Percentiles rank a stretch among this genome's conserved stretches.
Conservation (phyloP, 2,329 filamentous ascomycete species). For the Tolypocladium amazonense region DNA sequence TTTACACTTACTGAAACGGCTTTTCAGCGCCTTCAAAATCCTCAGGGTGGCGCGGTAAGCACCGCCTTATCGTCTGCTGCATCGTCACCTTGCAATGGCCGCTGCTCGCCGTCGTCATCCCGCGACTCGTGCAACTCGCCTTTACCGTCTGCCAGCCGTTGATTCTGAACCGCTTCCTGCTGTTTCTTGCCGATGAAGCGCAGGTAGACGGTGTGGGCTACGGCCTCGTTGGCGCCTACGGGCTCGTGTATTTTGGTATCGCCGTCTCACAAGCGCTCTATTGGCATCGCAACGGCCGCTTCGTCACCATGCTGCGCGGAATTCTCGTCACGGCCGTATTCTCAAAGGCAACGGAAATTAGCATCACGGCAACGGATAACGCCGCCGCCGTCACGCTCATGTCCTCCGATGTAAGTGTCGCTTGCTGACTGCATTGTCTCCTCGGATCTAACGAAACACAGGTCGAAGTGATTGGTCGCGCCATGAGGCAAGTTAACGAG, state of each 20-base stretch:
- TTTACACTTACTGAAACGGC: not conserved
- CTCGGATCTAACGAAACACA: not conserved
- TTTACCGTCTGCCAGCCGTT: constrained; percentile 27
- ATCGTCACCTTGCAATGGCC: constrained; percentile 16
- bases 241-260: not conserved
- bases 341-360: not conserved
- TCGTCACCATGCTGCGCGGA: not conserved
- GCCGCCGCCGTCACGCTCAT: not conserved
- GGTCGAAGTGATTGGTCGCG: not conserved
- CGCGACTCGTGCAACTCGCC: constrained; percentile 19
- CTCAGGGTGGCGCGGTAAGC: too few relatives aligned
- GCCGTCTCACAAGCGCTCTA: not conserved
- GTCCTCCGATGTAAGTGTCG: not conserved
- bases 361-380: not conserved
- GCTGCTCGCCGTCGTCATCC: constrained; percentile 18
- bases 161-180: constrained; percentile 21
- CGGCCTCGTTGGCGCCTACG: not conserved
- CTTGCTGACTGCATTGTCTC: fast-evolving
- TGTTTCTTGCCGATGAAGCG: constrained; percentile 19
- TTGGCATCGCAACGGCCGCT: not conserved
- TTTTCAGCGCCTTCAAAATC: constrained; percentile 8
- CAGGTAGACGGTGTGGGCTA: not conserved
- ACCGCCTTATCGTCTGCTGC: not conserved
- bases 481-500: not conserved
- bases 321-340: not conserved